Evolutionary conservation across 2,329 filamentous ascomycete genomes (phyloP).

Genomic region (Oidium heveae): DNA sequence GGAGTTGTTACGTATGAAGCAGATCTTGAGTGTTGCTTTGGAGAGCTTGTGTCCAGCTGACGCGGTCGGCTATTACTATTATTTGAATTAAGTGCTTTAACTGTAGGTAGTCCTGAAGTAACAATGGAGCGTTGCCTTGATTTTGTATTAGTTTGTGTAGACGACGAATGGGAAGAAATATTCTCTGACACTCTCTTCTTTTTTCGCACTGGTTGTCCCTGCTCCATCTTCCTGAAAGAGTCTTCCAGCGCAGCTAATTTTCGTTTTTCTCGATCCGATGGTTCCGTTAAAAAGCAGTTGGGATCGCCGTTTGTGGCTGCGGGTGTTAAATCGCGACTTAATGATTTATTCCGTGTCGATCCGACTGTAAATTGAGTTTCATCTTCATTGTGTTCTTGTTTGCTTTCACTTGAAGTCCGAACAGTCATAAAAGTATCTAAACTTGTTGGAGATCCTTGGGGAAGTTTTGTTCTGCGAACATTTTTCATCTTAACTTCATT

Average conservation of each 20-base stretch:
- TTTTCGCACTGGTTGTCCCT: conserved; percentile 31
- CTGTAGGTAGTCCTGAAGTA: conserved; percentile 7
- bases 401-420: conserved; percentile 36
- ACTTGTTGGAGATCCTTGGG: conserved; percentile 32
- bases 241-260: conserved; percentile 42
- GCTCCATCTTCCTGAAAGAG: conserved; percentile 33
- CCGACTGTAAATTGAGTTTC: conserved; percentile 24
- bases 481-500: conserved; percentile 14
- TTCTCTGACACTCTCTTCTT: conserved; percentile 38
- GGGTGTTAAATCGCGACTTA: conserved; percentile 40
- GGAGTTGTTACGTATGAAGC: conserved; percentile 11
- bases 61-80: conserved; percentile 6
- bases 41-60: conserved; percentile 12
- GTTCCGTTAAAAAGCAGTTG: conserved; percentile 24
- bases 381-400: conserved; percentile 24
- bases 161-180: conserved; percentile 7
- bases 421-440: conserved; percentile 36
- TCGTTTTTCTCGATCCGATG: conserved; percentile 39
- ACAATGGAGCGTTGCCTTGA: conserved; percentile 11
- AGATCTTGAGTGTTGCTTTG: conserved; percentile 11
- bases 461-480: conserved; percentile 23
- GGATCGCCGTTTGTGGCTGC: conserved; percentile 26
- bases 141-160: conserved; percentile 11
- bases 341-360: conserved; percentile 35
- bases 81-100: conserved; percentile 6